Conservation (phyloP, 371 early-diverging fungal genomes). For the Mortierella sp. region DNA sequence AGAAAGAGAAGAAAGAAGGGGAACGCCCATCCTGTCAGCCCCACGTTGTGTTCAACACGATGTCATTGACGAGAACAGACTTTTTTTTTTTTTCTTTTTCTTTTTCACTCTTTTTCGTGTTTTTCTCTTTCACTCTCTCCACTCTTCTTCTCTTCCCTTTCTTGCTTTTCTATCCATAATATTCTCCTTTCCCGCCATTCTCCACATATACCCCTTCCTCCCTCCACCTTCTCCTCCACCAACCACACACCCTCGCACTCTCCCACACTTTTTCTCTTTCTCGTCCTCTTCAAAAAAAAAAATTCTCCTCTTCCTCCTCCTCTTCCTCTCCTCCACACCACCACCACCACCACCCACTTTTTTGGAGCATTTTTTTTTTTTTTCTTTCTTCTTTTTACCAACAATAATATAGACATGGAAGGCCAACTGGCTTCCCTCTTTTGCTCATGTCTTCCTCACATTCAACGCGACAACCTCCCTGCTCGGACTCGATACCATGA, state of each 20-base stretch:
- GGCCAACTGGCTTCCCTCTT: conserved; percentile 26
- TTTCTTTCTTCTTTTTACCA: too few relatives aligned
- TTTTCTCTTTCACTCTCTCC: background rate
- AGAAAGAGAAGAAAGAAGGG: too few relatives aligned
- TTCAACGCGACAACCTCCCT: conserved; percentile 47
- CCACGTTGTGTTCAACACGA: too few relatives aligned
- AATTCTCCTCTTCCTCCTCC: background rate
- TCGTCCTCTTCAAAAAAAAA: conserved; percentile 9
- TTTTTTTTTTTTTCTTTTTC: background rate
- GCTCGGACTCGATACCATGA: conserved; percentile 42
- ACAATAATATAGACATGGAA: conserved; percentile 15
- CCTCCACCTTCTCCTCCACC: too few relatives aligned
- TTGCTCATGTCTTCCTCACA: conserved; percentile 44
- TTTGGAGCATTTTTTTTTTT: too few relatives aligned
- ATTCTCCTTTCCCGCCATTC: background rate
- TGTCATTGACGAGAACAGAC: too few relatives aligned
- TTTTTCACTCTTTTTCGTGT: background rate
- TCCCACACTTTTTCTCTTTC: background rate
- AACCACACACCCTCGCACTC: too few relatives aligned
- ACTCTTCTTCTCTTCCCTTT: background rate
- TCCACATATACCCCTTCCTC: too few relatives aligned
- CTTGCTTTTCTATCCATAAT: background rate
- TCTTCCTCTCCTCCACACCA: background rate
- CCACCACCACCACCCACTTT: too few relatives aligned
- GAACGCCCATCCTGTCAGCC: too few relatives aligned